These are phyloP conservation scores for Colletotrichum destructivum DNA, from an alignment of 2,329 filamentous ascomycete genomes.

Conservation along the genomic window DNA sequence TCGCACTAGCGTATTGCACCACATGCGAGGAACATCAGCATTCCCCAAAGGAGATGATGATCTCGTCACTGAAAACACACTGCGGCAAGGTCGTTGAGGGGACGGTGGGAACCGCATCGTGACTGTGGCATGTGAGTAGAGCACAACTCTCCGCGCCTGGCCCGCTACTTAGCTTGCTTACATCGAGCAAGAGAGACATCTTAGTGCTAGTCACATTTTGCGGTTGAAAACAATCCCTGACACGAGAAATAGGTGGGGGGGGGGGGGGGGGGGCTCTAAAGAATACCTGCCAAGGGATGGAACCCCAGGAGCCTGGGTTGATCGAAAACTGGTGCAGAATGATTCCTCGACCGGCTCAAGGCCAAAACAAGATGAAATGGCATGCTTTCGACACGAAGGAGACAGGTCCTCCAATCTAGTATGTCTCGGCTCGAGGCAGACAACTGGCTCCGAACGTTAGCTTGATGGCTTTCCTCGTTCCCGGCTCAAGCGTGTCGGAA, in stretches of 20 bases:
- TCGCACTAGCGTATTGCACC: neutral
- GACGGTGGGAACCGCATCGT: neutral
- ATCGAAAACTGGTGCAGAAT: neutral
- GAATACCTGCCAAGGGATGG: neutral
- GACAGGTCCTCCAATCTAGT: constrained; percentile 6
- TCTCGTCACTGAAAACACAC: neutral
- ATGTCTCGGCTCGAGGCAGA: constrained; percentile 14
- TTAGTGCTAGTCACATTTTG: neutral
- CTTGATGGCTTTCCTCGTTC: constrained; percentile 16
- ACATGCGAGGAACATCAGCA: neutral
- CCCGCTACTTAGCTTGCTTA: neutral
- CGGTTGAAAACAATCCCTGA: neutral
- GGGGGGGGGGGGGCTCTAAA: too few species aligned
- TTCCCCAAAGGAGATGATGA: constrained; percentile 14
- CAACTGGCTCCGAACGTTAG: constrained; percentile 18
- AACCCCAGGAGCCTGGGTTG: neutral
- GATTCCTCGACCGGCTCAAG: neutral
- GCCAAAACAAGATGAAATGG: neutral
- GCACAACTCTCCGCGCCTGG: neutral
- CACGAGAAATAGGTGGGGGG: neutral
- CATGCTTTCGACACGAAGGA: constrained; percentile 5
- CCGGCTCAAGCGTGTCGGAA: constrained; percentile 14
- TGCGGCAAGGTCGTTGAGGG: neutral
- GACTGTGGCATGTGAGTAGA: neutral
- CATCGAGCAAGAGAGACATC: neutral